Evolutionary conservation across 2,329 filamentous ascomycete species (phyloP), one percentile per base, ranked within the genome.

Genomic region (Dactylellina sp.): DNA sequence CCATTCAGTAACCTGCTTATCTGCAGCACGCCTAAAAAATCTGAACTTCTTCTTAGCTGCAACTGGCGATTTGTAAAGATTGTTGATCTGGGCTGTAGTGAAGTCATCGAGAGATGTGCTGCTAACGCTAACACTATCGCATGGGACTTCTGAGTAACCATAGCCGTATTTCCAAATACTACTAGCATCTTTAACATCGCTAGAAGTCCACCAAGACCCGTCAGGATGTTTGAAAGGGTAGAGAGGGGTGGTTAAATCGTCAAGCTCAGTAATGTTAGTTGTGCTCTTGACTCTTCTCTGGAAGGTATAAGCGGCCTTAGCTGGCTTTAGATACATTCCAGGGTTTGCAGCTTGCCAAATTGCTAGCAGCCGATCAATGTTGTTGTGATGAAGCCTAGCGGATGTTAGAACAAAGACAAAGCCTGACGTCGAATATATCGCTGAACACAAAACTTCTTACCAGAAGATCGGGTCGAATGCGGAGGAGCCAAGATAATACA

Each of bases 391-490:
- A 14, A 60, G 63, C 81, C 18, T 59, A 37, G 60, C 20, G 40
- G 46, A 16, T 16, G 14, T 42, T 32, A 44, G 39, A 11, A 25
- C 4, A 32, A 9, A 32, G 4, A 32, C 5, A 32, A 32, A 32
- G 9, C 28, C 9, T 32, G n/a, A n/a, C n/a, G n/a, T n/a, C n/a
- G n/a, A n/a, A n/a, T n/a, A n/a, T n/a, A n/a, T n/a, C n/a, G n/a
- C 12, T 28, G 2, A 16, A 32, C 20, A 28, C 20, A 37, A 3
- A 7, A 47, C n/a, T 14, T 9, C 56, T 55, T 76, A 56, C 76
- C 77, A 79, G 72, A 79, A 79, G 20, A 79, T 77, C 1, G 78
- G 77, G 40, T 79, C 78, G 46, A 78, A 79, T 9, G 77, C 75
- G 42, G 78, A 71, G 44, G 76, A 77, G 9, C 72, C 60, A 12